Evolutionary conservation across 179 eudicot genomes (phyloP), one percentile per base, ranked within the genome.

Genomic region (Nepenthes alata): DNA sequence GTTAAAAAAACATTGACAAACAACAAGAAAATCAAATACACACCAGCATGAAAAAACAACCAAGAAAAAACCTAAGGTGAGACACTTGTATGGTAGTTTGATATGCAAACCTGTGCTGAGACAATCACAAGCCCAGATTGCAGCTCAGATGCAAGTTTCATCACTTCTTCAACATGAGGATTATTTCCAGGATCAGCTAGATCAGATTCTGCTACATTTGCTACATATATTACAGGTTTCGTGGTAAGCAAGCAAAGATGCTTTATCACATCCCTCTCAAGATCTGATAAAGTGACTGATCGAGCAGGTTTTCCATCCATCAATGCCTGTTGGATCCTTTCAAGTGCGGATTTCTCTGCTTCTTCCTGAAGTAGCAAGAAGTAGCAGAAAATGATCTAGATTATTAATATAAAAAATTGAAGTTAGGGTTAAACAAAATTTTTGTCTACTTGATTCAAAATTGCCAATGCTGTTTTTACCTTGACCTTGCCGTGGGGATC

Each of bases 291-390:
- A 72, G 84, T 37, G 60, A 87, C 94, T 38, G 97, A 85, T 83
- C 98, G 88, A 55, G 98, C 98, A 71, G 97, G 97, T 77, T 79
- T 93, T 70, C 98, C 98, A 75, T 87, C 94, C 93, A 85, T 10
- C 44, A 93, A 75, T 61, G 84, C 90, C 66, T 68, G 77, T 63
- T 83, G 94, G 68, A 93, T 81, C 79, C 66, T 87, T 73, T 80
- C 97, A 66, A 89, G 75, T 0, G 88, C 98, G 58, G 82, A 73
- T 78, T 76, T 93, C 70, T 89, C 98, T 70, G 98, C 91, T 81
- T 93, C 98, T 72, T 93, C 98, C 98, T 93, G 83, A 62, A 71
- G 70, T 67, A 53, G 44, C 51, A 64, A 55, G 57, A 71, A 51
- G 64, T 63, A 49, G 62, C 58, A 67, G 44, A 14, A 55, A 55